These are phyloP conservation scores for Macrophomina tecta DNA, from an alignment of 2,329 filamentous ascomycete genomes.

Conservation along the genomic window DNA sequence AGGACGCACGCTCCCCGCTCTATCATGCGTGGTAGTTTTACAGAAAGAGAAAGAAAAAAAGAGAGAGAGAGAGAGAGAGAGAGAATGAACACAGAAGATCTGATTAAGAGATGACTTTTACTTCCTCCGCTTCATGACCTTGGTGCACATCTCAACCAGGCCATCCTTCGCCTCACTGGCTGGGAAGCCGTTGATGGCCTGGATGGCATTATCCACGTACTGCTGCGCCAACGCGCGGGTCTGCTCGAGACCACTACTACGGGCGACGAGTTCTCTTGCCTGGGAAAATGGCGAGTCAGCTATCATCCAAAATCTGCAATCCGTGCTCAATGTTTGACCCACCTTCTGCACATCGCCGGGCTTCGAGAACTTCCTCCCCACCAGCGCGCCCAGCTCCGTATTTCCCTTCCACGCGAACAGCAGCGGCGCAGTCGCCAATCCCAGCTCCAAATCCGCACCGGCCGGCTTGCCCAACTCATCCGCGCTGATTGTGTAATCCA, in stretches of 20 bases:
- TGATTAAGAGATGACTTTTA: conserved; percentile 48
- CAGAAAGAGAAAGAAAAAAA: not conserved
- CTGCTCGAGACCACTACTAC: conserved; percentile 88
- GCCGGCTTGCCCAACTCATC: conserved; percentile 91
- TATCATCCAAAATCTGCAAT: not conserved
- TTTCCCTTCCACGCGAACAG: conserved; percentile 95
- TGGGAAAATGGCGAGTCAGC: conserved; percentile 46
- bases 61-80: not conserved
- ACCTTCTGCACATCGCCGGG: conserved; percentile 87
- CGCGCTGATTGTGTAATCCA: conserved; percentile 90
- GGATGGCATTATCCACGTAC: conserved; percentile 86
- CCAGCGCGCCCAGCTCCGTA: conserved; percentile 81
- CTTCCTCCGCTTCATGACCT: conserved; percentile 87
- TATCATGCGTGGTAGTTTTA: not conserved
- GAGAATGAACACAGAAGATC: no score
- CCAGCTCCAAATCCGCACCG: conserved; percentile 90
- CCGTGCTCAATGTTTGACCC: conserved; percentile 45
- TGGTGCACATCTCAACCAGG: conserved; percentile 90
- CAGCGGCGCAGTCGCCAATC: conserved; percentile 89
- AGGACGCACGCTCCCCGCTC: not conserved
- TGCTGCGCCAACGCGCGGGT: conserved; percentile 89
- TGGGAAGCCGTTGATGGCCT: conserved; percentile 83
- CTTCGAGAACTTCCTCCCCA: conserved; percentile 85
- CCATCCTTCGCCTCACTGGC: conserved; percentile 94
- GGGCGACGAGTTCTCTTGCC: conserved; percentile 84